Base-by-base conservation (phyloP, 768 basidiomycete genomes). In the Leccinum ochraceum region DNA sequence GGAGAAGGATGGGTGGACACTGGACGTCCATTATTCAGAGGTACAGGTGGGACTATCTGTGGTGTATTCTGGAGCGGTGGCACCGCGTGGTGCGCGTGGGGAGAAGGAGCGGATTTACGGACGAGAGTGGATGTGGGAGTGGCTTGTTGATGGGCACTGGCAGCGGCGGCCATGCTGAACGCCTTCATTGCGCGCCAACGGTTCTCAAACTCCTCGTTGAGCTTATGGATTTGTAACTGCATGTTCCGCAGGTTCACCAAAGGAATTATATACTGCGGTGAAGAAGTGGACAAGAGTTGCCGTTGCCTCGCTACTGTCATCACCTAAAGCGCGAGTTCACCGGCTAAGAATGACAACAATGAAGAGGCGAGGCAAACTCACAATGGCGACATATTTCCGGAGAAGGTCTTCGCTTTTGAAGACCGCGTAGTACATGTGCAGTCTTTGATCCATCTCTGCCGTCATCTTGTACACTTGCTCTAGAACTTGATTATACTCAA, bases 321-420 rank as follows among this genome's bases (percentile, higher is more conserved):
- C 34, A 80, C 78, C 84, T 83, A 60, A 58, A 59, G 32, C 39
- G 6, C 53, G 57, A 39, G 59, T 55, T 55, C 50, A 66, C 58
- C 54, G 34, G 36, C 24, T 51, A 55, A 67, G 57, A 5, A 56
- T 59, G 60, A 46, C 16, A 16, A 52, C 55, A 20, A 61, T 30
- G 65, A 65, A 65, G 39, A 57, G 26, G 65, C 53, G 54, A 67
- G 60, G 48, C 28, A 22, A 54, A 63, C 86, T 60, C 66, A 89
- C 89, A 56, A 87, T 85, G 13, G 76, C 69, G 37, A 87, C 75
- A 32, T 83, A 69, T 71, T 75, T 83, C 68, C 77, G 80, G 54
- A 88, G 75, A 49, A 74, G 44, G 0, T 81, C 82, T 13, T 85
- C 83, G 44, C 75, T 76, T 67, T 80, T 82, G 52, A 83, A 65